These are phyloP conservation scores for Sphaerulina vaccinii DNA, from an alignment of 2,329 filamentous ascomycete species.

Conservation along the genomic window DNA sequence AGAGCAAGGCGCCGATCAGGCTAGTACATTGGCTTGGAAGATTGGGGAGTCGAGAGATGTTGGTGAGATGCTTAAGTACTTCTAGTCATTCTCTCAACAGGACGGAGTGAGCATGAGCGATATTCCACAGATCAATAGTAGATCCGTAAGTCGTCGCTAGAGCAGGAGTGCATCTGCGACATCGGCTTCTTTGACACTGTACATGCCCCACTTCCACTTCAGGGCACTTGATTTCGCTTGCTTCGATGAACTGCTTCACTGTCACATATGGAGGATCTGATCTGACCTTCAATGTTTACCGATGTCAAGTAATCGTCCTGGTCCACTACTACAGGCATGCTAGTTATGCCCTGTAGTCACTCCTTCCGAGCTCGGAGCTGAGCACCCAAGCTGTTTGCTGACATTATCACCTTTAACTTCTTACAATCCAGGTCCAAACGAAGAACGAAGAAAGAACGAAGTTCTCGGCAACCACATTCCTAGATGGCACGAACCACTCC, in stretches of 20 bases:
- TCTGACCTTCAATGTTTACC: neutral
- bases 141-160: no score
- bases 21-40: conserved; percentile 28
- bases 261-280: neutral
- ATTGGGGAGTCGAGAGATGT: conserved; percentile 26
- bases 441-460: no score
- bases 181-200: neutral
- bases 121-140: no score
- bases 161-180: no score
- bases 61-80: no score
- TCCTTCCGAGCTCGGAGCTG: neutral
- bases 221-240: no score
- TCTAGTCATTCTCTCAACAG: no score
- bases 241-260: no score
- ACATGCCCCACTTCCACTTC: neutral
- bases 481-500: neutral
- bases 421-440: neutral
- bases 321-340: no score
- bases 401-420: neutral
- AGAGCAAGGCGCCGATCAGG: conserved; percentile 25
- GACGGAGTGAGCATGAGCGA: no score
- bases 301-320: neutral
- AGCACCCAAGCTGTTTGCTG: neutral
- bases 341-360: neutral
- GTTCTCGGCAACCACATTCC: no score